Evolutionary conservation across 345 rosid genomes (phyloP).

Genomic region (Boechera stricta): DNA sequence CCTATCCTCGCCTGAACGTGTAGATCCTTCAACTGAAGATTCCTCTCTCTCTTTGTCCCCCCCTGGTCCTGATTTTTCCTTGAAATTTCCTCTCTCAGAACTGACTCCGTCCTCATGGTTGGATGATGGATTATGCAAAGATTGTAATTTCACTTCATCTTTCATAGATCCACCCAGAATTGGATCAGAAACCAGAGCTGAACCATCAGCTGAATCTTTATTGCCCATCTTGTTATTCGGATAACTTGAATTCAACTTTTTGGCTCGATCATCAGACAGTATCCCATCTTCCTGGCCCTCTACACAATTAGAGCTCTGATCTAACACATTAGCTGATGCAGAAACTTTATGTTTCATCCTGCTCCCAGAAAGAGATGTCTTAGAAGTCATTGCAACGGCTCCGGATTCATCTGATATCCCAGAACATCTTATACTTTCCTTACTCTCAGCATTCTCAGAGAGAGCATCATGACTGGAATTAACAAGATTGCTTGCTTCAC

Average conservation of each 20-base stretch:
- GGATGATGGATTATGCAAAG: constrained; percentile 30
- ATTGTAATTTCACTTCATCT: constrained; percentile 44
- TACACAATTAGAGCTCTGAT: constrained; percentile 50
- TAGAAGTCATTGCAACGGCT: constrained; percentile 47
- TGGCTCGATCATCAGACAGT: constrained; percentile 53
- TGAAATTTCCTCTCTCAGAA: constrained; percentile 30
- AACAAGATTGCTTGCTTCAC: constrained; percentile 70
- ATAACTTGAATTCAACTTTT: constrained; percentile 43
- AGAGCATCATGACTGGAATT: constrained; percentile 63
- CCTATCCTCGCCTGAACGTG: constrained; percentile 45
- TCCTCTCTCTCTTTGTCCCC: constrained; percentile 42
- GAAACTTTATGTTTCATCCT: constrained; percentile 43
- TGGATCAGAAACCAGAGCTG: constrained; percentile 56
- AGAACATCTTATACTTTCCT: constrained; percentile 54
- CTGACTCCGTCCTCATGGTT: constrained; percentile 27
- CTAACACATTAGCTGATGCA: constrained; percentile 46
- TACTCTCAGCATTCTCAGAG: constrained; percentile 69
- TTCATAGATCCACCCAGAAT: constrained; percentile 48
- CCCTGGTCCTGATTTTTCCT: constrained; percentile 50
- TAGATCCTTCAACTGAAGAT: constrained; percentile 42
- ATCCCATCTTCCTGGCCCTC: constrained; percentile 69
- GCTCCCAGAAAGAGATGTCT: constrained; percentile 45
- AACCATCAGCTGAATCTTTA: constrained; percentile 51
- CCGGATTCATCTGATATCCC: constrained; percentile 50
- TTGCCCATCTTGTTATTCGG: constrained; percentile 44